Evolutionary conservation across 2,329 filamentous ascomycete genomes (phyloP).

Genomic region (Nemania sp.): DNA sequence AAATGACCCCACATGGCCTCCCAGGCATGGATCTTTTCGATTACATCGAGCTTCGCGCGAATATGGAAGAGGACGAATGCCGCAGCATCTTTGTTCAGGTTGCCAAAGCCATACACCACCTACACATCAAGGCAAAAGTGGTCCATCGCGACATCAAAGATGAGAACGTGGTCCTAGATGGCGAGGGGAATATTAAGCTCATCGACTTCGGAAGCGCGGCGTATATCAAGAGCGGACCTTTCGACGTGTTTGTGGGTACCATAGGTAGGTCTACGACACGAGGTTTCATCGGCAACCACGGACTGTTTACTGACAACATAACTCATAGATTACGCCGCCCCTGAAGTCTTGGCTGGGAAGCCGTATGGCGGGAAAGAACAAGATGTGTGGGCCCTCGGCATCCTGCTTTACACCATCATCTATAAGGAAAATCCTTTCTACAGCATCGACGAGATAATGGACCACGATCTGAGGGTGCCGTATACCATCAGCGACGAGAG

Average conservation of each 20-base stretch:
- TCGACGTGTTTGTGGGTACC: constrained; percentile 98
- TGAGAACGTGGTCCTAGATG: constrained; percentile 95
- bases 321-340: constrained; percentile 85
- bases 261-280: constrained; percentile 71
- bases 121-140: constrained; percentile 87
- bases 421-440: constrained; percentile 99
- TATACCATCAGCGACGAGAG: constrained; percentile 89
- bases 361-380: constrained; percentile 96
- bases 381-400: constrained; percentile 97
- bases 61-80: constrained; percentile 95
- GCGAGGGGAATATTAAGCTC: constrained; percentile 92
- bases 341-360: constrained; percentile 92
- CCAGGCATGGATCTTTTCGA: constrained; percentile 99
- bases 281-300: neutral
- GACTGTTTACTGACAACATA: constrained; percentile 17
- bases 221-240: constrained; percentile 97
- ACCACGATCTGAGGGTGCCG: constrained; percentile 89
- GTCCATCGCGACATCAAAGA: constrained; percentile 99
- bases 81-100: constrained; percentile 96
- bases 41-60: constrained; percentile 94
- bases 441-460: constrained; percentile 98
- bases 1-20: constrained; percentile 93
- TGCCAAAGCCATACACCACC: constrained; percentile 83
- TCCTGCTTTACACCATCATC: constrained; percentile 96
- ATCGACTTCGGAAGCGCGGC: constrained; percentile 98